A percentile compares a stretch with the other conserved stretches of the same genome.
Evolutionary conservation across 2,329 filamentous ascomycete species (phyloP).

Genomic region (Diaporthe velutina): DNA sequence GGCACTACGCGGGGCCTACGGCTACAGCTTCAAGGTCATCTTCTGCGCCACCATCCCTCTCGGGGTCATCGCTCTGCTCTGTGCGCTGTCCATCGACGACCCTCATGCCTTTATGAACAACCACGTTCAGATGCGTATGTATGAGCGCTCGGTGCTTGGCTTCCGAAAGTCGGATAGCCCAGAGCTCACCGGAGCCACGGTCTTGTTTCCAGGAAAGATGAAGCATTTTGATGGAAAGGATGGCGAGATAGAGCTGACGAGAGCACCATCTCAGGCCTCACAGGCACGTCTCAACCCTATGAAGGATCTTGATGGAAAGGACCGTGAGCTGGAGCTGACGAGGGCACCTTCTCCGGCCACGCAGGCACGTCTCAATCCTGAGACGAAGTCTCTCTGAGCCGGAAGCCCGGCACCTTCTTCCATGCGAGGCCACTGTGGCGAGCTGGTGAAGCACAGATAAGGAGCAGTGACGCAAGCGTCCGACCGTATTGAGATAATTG

Average conservation of each 20-base stretch:
- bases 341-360: not conserved
- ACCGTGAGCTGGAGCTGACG: not conserved
- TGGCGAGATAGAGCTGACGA: not conserved
- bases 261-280: not conserved
- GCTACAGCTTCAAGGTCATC: constrained; percentile 25
- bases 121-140: constrained; percentile 20
- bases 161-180: constrained; percentile 22
- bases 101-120: constrained; percentile 31
- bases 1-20: constrained; percentile 11
- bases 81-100: constrained; percentile 28
- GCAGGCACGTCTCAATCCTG: not conserved
- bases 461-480: not conserved
- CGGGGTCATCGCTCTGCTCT: constrained; percentile 12
- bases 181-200: constrained; percentile 22
- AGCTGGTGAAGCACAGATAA: not conserved
- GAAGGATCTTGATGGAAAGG: constrained; percentile 3
- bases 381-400: not conserved
- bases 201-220: constrained; percentile 17
- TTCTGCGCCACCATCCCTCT: constrained; percentile 32
- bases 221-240: constrained; percentile 1
- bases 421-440: not conserved
- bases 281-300: not conserved
- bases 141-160: not conserved
- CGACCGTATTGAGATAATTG: not conserved
- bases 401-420: not conserved